A percentile compares a stretch with the other conserved stretches of the same genome.
phyloP scores from a whole-genome alignment of 257 asterid species.

The Solanum sitiens region DNA sequence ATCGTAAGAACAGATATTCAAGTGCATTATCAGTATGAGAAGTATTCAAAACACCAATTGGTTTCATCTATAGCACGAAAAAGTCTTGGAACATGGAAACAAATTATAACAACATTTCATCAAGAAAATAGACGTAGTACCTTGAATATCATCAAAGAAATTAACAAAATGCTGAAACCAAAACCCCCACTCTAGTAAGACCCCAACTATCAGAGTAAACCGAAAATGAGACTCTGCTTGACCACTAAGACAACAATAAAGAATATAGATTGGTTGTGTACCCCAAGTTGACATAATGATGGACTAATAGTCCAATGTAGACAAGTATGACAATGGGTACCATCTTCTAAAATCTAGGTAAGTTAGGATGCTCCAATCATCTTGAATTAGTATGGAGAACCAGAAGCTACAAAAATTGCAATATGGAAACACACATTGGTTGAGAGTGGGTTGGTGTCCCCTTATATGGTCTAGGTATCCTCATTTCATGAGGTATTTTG shows the following conservation, averaged over 20 bases:
- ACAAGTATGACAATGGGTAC: neutral
- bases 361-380: neutral
- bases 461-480: neutral
- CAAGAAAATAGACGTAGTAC: neutral
- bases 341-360: neutral
- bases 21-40: neutral
- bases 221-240: neutral
- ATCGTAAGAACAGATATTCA: neutral
- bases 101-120: neutral
- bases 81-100: neutral
- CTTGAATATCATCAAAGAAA: neutral
- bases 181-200: neutral
- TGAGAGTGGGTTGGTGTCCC: neutral
- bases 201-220: neutral
- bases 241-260: neutral
- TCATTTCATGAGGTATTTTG: neutral
- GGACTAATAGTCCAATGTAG: neutral
- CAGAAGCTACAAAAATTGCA: neutral
- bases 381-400: neutral
- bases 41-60: neutral
- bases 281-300: neutral
- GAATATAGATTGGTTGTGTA: neutral
- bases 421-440: neutral
- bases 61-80: neutral
- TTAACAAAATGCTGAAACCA: neutral